These are phyloP conservation scores for Paraglomus brasilianum DNA, from an alignment of 192 early-diverging fungal genomes.

Conservation along the genomic window DNA sequence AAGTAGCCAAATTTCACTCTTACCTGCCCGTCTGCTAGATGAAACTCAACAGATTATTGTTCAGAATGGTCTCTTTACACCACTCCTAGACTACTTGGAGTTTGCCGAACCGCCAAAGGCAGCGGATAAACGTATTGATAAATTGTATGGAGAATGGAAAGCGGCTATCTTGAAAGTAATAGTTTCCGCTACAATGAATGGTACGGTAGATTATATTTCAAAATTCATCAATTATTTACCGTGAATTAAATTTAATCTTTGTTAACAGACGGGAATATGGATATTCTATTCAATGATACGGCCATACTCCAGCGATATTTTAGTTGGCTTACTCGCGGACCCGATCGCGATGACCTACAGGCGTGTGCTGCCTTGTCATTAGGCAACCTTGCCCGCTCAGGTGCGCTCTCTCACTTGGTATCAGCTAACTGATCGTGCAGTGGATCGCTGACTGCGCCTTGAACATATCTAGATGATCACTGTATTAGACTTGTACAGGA, in stretches of 20 bases:
- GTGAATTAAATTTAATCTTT: neutral
- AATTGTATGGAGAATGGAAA: slow-evolving; percentile 47
- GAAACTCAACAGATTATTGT: slow-evolving; percentile 43
- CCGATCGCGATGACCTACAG: slow-evolving; percentile 46
- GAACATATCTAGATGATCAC: slow-evolving; percentile 51
- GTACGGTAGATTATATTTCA: neutral
- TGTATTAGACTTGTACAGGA: slow-evolving; percentile 61
- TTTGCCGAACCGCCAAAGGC: slow-evolving; percentile 39
- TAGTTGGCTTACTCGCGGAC: slow-evolving; percentile 38
- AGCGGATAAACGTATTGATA: slow-evolving; percentile 47
- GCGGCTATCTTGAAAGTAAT: slow-evolving; percentile 46
- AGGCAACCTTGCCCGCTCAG: slow-evolving; percentile 71
- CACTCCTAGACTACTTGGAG: slow-evolving; percentile 47
- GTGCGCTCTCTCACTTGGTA: slow-evolving; percentile 26
- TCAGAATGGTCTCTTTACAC: slow-evolving; percentile 33
- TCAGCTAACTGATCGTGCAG: neutral
- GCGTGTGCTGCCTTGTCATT: slow-evolving; percentile 59
- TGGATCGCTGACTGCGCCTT: neutral
- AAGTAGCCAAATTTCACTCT: neutral
- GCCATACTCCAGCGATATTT: slow-evolving; percentile 44
- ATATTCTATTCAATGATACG: slow-evolving; percentile 46
- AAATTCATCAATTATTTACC: neutral
- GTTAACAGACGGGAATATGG: slow-evolving; percentile 49
- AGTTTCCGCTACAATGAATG: slow-evolving; percentile 46
- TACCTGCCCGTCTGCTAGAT: slow-evolving; percentile 30